Evolutionary conservation across 75 land plant species (phyloP).

Genomic region (Chamaecyparis obtusa): DNA sequence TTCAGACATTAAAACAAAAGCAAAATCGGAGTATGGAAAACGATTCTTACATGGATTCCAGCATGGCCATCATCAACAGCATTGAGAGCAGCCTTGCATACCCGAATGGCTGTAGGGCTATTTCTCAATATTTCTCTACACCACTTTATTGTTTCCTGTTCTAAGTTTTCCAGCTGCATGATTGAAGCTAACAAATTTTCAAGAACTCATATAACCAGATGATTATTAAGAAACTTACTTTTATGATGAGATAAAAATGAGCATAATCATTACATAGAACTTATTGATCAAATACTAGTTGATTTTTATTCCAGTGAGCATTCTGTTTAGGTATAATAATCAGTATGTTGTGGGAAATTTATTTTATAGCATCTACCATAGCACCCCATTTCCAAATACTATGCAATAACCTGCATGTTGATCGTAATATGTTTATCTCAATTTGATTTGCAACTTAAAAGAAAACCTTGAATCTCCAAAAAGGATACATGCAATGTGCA

Average conservation of each 20-base stretch:
- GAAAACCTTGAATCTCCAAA: background rate
- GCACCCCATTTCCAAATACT: background rate
- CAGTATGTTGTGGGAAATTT: background rate
- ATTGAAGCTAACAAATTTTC: background rate
- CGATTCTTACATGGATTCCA: constrained; percentile 65
- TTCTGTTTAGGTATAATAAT: background rate
- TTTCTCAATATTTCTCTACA: constrained; percentile 85
- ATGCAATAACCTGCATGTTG: background rate
- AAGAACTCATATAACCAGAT: background rate
- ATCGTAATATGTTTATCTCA: background rate
- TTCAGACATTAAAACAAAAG: background rate
- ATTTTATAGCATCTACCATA: background rate
- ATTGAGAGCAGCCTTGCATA: constrained; percentile 85
- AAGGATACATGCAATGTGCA: background rate
- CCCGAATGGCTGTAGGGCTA: constrained; percentile 91
- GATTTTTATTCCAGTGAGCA: background rate
- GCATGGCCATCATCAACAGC: constrained; percentile 98
- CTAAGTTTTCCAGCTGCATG: constrained; percentile 77
- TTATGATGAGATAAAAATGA: background rate
- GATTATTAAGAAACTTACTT: background rate
- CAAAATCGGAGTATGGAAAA: background rate
- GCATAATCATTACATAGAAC: background rate
- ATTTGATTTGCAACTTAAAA: background rate
- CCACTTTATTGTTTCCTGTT: constrained; percentile 89
- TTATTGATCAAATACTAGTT: background rate